These are phyloP conservation scores for Boletus subparvulus DNA, from an alignment of 768 basidiomycete species.

Conservation along the genomic window DNA sequence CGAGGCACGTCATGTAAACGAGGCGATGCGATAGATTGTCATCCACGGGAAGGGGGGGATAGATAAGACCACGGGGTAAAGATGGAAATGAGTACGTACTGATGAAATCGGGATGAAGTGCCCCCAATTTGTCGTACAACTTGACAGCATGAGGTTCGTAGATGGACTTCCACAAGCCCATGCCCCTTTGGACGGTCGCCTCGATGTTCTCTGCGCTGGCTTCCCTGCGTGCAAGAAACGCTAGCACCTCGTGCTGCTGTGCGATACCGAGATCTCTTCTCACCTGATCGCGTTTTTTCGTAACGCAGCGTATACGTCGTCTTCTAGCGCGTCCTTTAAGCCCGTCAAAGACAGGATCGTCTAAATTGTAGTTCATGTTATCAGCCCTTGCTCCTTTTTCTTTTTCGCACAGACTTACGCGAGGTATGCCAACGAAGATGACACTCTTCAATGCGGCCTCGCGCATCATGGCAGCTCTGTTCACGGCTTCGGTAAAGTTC, in stretches of 20 bases:
- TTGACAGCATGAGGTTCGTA: conserved; percentile 89
- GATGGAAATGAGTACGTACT: conserved; percentile 52
- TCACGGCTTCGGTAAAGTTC: conserved; percentile 54
- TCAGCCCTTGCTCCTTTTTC: neutral
- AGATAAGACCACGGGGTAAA: conserved; percentile 38
- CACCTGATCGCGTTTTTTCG: conserved; percentile 68
- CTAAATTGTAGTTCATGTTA: conserved; percentile 37
- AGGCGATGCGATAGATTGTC: conserved; percentile 31
- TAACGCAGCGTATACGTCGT: conserved; percentile 74
- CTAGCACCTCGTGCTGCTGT: conserved; percentile 23
- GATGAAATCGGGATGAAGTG: conserved; percentile 93
- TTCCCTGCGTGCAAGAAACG: conserved; percentile 44
- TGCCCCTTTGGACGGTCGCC: conserved; percentile 66
- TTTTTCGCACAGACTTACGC: conserved; percentile 47
- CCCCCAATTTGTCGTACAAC: conserved; percentile 80
- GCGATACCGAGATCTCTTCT: conserved; percentile 24
- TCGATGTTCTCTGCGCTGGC: conserved; percentile 65
- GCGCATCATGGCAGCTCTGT: conserved; percentile 81
- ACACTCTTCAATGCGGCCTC: conserved; percentile 88
- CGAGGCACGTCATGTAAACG: conserved; percentile 32
- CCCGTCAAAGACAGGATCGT: conserved; percentile 81
- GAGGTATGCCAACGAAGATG: conserved; percentile 85
- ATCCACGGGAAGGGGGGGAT: conserved; percentile 17
- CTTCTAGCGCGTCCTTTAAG: conserved; percentile 72
- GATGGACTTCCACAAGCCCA: conserved; percentile 78